These are phyloP conservation scores for Phaseolus coccineus DNA, from an alignment of 331 rosid genomes.

Conservation along the genomic window DNA sequence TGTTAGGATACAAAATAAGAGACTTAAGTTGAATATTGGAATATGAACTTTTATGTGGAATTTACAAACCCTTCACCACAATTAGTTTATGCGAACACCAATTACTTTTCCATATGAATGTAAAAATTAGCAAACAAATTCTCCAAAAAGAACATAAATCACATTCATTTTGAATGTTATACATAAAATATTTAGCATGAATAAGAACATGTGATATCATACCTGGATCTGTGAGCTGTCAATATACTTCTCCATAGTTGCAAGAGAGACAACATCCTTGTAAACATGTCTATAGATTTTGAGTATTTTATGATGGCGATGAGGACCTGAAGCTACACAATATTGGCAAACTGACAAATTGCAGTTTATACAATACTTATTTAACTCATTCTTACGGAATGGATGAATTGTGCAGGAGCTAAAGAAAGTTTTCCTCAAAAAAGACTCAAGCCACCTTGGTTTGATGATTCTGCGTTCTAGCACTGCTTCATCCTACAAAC, in stretches of 20 bases:
- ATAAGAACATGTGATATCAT: slow-evolving; percentile 20
- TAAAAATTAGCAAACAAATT: slow-evolving; percentile 32
- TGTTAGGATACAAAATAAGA: background rate
- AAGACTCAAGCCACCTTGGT: slow-evolving; percentile 58
- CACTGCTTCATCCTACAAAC: slow-evolving; percentile 47
- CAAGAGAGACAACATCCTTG: slow-evolving; percentile 54
- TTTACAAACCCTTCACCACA: background rate
- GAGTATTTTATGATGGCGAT: slow-evolving; percentile 52
- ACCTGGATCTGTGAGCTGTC: slow-evolving; percentile 65
- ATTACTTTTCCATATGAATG: slow-evolving; percentile 13
- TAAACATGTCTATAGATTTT: slow-evolving; percentile 54
- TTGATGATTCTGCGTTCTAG: background rate
- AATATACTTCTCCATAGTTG: slow-evolving; percentile 51
- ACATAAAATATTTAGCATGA: slow-evolving; percentile 7
- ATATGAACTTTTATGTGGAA: background rate
- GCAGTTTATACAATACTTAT: slow-evolving; percentile 58
- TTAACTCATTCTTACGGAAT: slow-evolving; percentile 46
- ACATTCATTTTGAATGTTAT: background rate
- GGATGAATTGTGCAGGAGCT: slow-evolving; percentile 45
- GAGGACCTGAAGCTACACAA: slow-evolving; percentile 49
- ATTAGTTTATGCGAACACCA: background rate
- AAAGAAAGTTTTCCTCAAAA: slow-evolving; percentile 49
- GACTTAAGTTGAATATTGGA: too few relatives aligned
- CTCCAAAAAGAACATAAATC: slow-evolving; percentile 20
- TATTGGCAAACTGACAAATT: slow-evolving; percentile 50